A percentile compares a stretch with the other conserved stretches of the same genome.
Conservation (phyloP, 2,329 filamentous ascomycete genomes). For the Botrytis squamosa region DNA sequence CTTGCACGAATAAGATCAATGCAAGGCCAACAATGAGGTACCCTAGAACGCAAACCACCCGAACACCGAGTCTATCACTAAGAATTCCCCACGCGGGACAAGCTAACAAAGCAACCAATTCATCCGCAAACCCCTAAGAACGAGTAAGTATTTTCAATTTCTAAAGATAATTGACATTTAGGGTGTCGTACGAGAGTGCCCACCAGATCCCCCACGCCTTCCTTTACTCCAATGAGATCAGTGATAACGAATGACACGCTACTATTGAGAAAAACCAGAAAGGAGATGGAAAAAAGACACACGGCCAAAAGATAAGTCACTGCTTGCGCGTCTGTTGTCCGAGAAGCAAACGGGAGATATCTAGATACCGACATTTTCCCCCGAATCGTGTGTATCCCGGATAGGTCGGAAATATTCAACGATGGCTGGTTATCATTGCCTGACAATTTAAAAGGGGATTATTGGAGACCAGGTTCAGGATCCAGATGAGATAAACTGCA, state of each 20-base stretch:
- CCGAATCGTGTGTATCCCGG: slow-evolving; percentile 15
- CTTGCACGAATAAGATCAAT: slow-evolving; percentile 80
- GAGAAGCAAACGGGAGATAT: slow-evolving; percentile 54
- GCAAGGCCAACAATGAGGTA: slow-evolving; percentile 79
- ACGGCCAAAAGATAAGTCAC: slow-evolving; percentile 77
- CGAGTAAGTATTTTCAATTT: slow-evolving; percentile 19
- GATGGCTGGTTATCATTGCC: not conserved
- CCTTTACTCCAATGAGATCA: slow-evolving; percentile 72
- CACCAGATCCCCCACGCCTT: slow-evolving; percentile 74
- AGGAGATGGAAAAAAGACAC: slow-evolving; percentile 82
- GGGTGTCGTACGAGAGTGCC: slow-evolving; percentile 58
- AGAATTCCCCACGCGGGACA: slow-evolving; percentile 78
- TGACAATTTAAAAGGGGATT: not conserved
- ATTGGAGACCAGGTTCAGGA: not conserved
- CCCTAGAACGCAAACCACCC: slow-evolving; percentile 70
- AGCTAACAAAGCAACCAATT: slow-evolving; percentile 76
- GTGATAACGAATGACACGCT: slow-evolving; percentile 82
- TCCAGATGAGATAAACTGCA: slow-evolving; percentile 1
- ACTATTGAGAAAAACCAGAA: slow-evolving; percentile 86
- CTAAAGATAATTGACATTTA: not conserved
- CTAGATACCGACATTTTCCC: slow-evolving; percentile 28
- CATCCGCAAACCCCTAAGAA: slow-evolving; percentile 69
- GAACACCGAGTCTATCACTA: slow-evolving; percentile 74
- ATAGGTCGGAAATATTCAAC: slow-evolving; percentile 3
- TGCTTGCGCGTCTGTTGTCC: slow-evolving; percentile 62